Base-by-base conservation (phyloP, 257 asterid genomes). In the Solanum chmielewskii region DNA sequence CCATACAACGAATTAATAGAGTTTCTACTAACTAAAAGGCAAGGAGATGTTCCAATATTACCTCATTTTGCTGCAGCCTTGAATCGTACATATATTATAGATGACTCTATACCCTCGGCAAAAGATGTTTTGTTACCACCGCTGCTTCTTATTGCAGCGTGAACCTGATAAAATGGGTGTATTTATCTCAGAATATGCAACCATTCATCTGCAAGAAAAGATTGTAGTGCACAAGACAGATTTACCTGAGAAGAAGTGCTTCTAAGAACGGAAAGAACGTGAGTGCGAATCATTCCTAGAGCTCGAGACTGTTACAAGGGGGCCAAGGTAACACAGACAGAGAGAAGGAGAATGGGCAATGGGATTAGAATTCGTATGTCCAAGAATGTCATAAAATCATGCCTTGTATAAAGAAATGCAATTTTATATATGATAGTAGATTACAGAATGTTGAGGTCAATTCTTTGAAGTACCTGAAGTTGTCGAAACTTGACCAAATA, bases 11-110 rank as follows among this genome's bases (percentile, higher is more conserved):
- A 49, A 80, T 80, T 47, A 27, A 47, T 80, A 80, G 29, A 80
- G 42, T 80, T 66, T 71, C 41, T 74, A 60, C 68, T 49, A 60
- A 75, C 80, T 86, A 14, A 41, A 89, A 59, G 45, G 14, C 71
- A 75, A 56, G 88, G 89, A 85, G 86, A 80, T 45, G 68, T 47
- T 47, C 85, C 42, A 83, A 89, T 69, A 73, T 21, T 83, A 94
- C 99, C 98, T 97, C 99, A 88, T 93, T 95, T 95, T 86, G 99
- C 99, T 70, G 98, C 99, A 86, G 98, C 99, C 94, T 97, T 96
- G 90, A 97, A 97, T 84, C 98, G 96, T 78, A 97, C 98, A 88
- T 95, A 97, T 49, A 95, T 97, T 45, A 93, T 93, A 59, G 99
- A 97, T 70, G 99, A 96, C 92, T 97, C 99, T 78, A 95, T 96